phyloP scores from a whole-genome alignment of 1,139 yeast species.

The Citeromyces hawaiiensis region DNA sequence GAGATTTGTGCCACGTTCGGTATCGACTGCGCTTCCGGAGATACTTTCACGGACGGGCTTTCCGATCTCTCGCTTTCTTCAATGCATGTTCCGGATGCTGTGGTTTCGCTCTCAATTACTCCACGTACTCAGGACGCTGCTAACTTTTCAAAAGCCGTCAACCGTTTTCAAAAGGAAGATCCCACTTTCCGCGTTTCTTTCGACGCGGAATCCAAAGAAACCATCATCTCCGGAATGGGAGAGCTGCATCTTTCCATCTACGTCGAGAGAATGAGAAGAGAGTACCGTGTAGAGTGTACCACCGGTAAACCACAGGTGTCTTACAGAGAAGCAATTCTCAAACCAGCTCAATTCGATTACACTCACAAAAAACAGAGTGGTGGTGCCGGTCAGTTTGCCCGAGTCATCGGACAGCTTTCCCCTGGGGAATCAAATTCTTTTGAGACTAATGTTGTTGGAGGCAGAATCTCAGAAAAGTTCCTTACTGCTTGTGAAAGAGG shows the following conservation, averaged over 20 bases:
- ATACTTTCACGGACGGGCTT: conserved; percentile 81
- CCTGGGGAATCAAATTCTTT: conserved; percentile 43
- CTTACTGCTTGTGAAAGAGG: conserved; percentile 92
- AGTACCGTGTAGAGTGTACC: conserved; percentile 87
- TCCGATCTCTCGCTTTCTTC: conserved; percentile 84
- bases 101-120: conserved; percentile 78
- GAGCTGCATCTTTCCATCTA: conserved; percentile 93
- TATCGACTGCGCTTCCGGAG: conserved; percentile 99
- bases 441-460: conserved; percentile 86
- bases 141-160: conserved; percentile 89
- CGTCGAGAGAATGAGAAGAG: conserved; percentile 96
- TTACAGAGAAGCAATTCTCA: conserved; percentile 83
- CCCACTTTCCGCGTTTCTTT: conserved; percentile 93
- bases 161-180: conserved; percentile 95
- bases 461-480: conserved; percentile 92
- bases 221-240: conserved; percentile 97
- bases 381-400: conserved; percentile 99
- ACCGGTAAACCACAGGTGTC: conserved; percentile 98
- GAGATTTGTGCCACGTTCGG: conserved; percentile 99
- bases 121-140: conserved; percentile 86
- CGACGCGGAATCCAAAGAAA: conserved; percentile 88
- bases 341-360: conserved; percentile 71
- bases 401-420: conserved; percentile 75
- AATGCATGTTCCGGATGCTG: conserved; percentile 96
- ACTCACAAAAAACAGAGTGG: conserved; percentile 98